Base-by-base conservation (phyloP, 129 eudicot species). In the Helianthus tuberosus region DNA sequence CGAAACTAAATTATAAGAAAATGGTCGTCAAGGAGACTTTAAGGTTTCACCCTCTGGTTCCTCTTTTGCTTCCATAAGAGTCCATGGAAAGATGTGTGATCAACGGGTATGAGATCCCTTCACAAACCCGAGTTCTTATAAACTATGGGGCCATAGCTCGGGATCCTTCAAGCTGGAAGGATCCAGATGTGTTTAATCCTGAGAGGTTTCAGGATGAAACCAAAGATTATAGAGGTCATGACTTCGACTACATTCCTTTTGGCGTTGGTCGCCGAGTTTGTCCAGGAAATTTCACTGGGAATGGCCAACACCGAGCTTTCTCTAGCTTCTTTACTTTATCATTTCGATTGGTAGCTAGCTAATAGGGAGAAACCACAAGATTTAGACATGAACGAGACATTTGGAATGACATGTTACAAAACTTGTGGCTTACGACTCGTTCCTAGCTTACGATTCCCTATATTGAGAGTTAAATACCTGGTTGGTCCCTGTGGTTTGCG, bases 261-360 rank as follows among this genome's bases (percentile, higher is more conserved):
- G 84, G 84, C 0, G 74, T 77, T 11, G 79, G 82, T 36, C 71
- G 82, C 13, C 57, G 81, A 66, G 75, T 70, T 3, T 83, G 80
- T 39, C 68, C 84, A 1, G 78, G 81, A 6, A 6, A 69, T 79
- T 16, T 57, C 75, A 4, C 49, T 78, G 43, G 81, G 75, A 14
- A 39, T 75, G n/a, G 78, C 71, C 1, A 83, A 67, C 49, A 54
- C 78, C 2, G 84, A 82, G 75, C 87, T 74, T 55, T 69, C 75
- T 32, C 41, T 81, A 0, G 86, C 83, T 47, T 66, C 70, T 4
- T 78, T 77, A 59, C 81, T 85, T 51, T 74, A 85, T 57, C 83
- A 74, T 55, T 77, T 81, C 43, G 77, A 77, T 43, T 85, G 83
- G 86, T 16, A 73, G 50, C 50, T 70, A 11, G 65, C 79, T 0